phyloP scores from a whole-genome alignment of 2,329 filamentous ascomycete genomes.

The Microthyrium microscopicum region DNA sequence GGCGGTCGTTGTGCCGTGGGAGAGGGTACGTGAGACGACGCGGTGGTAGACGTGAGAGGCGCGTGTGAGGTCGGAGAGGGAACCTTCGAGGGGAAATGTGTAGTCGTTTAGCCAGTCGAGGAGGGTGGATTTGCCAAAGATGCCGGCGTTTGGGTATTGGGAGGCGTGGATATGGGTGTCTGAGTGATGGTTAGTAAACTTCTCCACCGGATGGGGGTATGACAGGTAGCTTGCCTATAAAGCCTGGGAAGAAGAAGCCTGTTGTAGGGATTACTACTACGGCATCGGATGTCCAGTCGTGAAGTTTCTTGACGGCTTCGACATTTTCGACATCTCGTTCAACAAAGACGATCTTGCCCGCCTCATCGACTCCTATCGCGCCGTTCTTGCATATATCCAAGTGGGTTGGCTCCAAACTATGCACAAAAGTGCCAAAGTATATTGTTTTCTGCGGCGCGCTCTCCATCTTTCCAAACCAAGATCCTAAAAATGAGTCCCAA shows the following conservation, averaged over 20 bases:
- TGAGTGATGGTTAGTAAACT: slow-evolving; percentile 18
- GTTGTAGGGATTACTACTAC: slow-evolving; percentile 25
- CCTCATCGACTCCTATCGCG: slow-evolving; percentile 34
- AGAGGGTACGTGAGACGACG: slow-evolving; percentile 62
- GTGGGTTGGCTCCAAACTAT: slow-evolving; percentile 31
- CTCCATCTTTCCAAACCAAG: too few species aligned
- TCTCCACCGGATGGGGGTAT: neutral
- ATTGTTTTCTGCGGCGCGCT: too few species aligned
- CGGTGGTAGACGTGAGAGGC: slow-evolving; percentile 60
- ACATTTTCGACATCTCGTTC: slow-evolving; percentile 17
- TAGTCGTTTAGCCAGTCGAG: slow-evolving; percentile 89
- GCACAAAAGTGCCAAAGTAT: slow-evolving; percentile 46
- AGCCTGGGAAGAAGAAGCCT: slow-evolving; percentile 72
- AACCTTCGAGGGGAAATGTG: slow-evolving; percentile 83
- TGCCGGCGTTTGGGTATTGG: slow-evolving; percentile 84
- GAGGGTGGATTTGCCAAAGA: slow-evolving; percentile 86
- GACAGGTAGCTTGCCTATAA: slow-evolving; percentile 51
- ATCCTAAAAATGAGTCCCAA: too few species aligned
- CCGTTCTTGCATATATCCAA: slow-evolving; percentile 32
- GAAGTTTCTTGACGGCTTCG: slow-evolving; percentile 12
- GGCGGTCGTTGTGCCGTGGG: slow-evolving; percentile 83
- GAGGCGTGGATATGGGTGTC: slow-evolving; percentile 93
- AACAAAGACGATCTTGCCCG: slow-evolving; percentile 34
- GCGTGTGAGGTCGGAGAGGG: slow-evolving; percentile 44
- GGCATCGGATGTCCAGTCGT: slow-evolving; percentile 26